phyloP scores from a whole-genome alignment of 1,139 yeast genomes.

The Hansenula anomala region DNA sequence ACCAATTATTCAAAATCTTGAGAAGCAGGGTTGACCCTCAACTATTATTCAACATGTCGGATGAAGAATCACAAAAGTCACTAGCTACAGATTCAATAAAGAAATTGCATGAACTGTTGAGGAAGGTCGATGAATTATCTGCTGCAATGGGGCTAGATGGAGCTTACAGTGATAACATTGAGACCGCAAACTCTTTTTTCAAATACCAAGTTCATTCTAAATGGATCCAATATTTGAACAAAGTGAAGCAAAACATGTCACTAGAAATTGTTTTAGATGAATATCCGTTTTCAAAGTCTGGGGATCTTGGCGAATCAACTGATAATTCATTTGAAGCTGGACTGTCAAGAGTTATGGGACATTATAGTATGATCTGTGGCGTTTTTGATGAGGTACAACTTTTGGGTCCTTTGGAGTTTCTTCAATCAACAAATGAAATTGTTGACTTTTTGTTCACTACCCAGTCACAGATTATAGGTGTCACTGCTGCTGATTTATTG shows the following conservation, averaged over 20 bases:
- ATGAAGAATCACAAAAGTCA: neutral
- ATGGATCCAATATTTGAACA: conserved; percentile 27
- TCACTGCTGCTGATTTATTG: conserved; percentile 25
- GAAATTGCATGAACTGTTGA: conserved; percentile 21
- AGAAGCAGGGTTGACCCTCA: too few relatives aligned
- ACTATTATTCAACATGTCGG: too few relatives aligned
- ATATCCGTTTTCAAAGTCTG: conserved; percentile 29
- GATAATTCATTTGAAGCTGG: conserved; percentile 1
- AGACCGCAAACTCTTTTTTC: conserved; percentile 36
- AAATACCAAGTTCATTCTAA: conserved; percentile 25
- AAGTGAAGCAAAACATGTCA: conserved; percentile 7
- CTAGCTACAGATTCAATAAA: conserved; percentile 4
- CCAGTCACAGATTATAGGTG: conserved; percentile 28
- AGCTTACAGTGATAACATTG: conserved; percentile 37
- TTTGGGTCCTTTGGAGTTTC: conserved; percentile 30
- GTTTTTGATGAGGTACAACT: conserved; percentile 27
- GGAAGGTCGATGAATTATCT: conserved; percentile 31
- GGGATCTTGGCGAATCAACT: conserved; percentile 3
- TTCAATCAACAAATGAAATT: conserved; percentile 17
- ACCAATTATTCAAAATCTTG: too few relatives aligned
- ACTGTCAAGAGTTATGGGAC: conserved; percentile 13
- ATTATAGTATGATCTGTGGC: conserved; percentile 13
- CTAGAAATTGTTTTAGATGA: conserved; percentile 5
- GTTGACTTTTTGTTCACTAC: conserved; percentile 22
- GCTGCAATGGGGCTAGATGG: conserved; percentile 31